Percentiles rank a stretch among this genome's conserved stretches.
Conservation (phyloP, 2,329 filamentous ascomycete genomes). For the Sclerotinia glacialis region DNA sequence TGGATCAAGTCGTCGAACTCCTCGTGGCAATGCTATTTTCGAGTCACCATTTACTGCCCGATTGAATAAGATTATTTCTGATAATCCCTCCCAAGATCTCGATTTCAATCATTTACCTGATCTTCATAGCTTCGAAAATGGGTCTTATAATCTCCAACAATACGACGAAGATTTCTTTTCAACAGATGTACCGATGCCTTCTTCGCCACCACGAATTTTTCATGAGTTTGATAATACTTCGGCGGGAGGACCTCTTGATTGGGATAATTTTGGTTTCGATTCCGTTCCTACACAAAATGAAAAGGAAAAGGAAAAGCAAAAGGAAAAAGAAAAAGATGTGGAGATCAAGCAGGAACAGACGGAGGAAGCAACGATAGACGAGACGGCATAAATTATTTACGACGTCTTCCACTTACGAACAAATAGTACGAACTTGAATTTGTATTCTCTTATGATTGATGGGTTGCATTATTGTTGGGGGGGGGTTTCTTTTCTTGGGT, state of each 20-base stretch:
- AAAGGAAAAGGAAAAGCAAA: neutral
- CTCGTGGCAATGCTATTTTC: constrained; percentile 32
- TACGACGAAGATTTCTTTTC: constrained; percentile 44
- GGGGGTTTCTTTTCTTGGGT: neutral
- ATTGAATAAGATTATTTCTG: constrained; percentile 38
- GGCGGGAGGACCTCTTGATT: constrained; percentile 3
- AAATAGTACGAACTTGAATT: neutral
- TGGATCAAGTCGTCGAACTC: constrained; percentile 32
- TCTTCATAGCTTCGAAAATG: constrained; percentile 29
- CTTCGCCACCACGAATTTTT: constrained; percentile 45
- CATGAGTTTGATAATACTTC: constrained; percentile 27
- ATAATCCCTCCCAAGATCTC: constrained; percentile 35
- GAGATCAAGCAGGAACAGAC: constrained; percentile 32
- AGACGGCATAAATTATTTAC: neutral
- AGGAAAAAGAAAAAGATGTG: neutral
- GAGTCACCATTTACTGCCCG: constrained; percentile 41
- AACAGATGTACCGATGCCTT: constrained; percentile 47
- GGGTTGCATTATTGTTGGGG: constrained; percentile 9
- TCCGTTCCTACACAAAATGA: neutral
- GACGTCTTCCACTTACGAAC: constrained; percentile 3
- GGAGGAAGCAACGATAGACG: constrained; percentile 3
- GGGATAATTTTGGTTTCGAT: constrained; percentile 15
- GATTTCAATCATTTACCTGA: constrained; percentile 41
- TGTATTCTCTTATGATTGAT: constrained; percentile 9
- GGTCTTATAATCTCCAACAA: constrained; percentile 24